Evolutionary conservation across 257 asterid species (phyloP), one percentile per base, ranked within the genome.

Genomic region (Solanum paucissectum): DNA sequence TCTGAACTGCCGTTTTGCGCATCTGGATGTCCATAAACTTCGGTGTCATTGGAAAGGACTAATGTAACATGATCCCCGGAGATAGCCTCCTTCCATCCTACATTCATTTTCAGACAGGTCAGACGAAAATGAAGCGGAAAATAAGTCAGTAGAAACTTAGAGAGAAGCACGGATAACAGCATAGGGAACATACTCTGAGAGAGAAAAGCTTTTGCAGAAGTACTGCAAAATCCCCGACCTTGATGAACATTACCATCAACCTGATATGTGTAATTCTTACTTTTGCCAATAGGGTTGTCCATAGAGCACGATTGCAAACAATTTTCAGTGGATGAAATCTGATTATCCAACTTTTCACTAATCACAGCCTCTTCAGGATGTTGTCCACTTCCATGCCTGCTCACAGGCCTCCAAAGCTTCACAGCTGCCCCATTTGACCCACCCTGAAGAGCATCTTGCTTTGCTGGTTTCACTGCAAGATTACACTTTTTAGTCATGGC

Each of bases 81-180:
- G 86, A 95, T 91, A 18, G 96, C 97, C 84, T 95, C 98, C 86
- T 94, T 95, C 98, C 98, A 95, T 89, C 99, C 99, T 96, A 92
- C 91, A 91, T 66, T 88, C 13, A n/a, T 62, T 68, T 42, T n/a
- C 87, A 89, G 21, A 86, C 49, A 52, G 40, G 55, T 46, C 25
- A 68, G 60, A 38, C 64, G 14, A 81, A 85, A 87, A 18, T 38
- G 38, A 55, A 58, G 36, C 8, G 3, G 69, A 85, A 29, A 83
- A 66, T 37, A 72, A 42, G 52, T 23, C 33, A 0, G 82, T n/a
- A 20, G 83, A 85, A 69, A 66, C 60, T 49, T 42, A 40, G 32
- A 85, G 34, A 29, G 42, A 49, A 86, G 23, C 83, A 72, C 9
- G 4, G 27, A 86, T 18, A 86, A 38, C n/a, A 52, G 76, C 49